Evolutionary conservation across 164 flowering plant species (phyloP), one percentile per base, ranked within the genome.

Genomic region (Berberis vulgaris): DNA sequence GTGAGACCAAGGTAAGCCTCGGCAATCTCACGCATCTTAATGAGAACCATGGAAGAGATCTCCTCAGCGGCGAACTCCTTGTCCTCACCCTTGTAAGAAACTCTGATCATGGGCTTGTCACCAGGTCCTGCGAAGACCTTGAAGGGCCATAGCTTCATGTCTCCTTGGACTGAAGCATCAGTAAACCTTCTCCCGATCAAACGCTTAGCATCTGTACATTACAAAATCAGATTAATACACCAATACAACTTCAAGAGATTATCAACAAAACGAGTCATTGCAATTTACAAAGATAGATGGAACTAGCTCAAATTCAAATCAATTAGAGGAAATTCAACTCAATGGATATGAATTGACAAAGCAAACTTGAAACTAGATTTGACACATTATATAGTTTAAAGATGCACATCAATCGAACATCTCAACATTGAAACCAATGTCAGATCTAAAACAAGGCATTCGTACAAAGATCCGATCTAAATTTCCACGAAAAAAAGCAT

Each of bases 11-110:
- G 80, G 47, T 64, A 79, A 3, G 78, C 78, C 74, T 79, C 83
- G 0, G 83, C 81, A 72, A 78, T 76, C 68, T 77, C 83, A 54
- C 78, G 71, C 85, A 81, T 79, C 71, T 77, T 79, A 2, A 49
- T 70, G 26, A 26, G 26, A 26, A 26, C 26, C 26, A 26, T 26
- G 26, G 26, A 26, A 26, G 26, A 26, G 0, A 26, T 26, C 26
- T 26, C 26, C 26, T 26, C 26, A 26, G 26, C 26, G 26, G 26
- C 26, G 26, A 26, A 26, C 26, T 26, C 26, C 26, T 26, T 26
- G 26, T 26, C 26, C 26, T 26, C 26, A 26, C 26, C 26, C 62
- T 69, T 77, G 67, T 77, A 65, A 39, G 38, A 46, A 1, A 74
- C 78, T 3, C 61, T 45, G 49, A 74, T 77, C 78, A 77, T 72